Evolutionary conservation across 2,329 filamentous ascomycete species (phyloP), one percentile per base, ranked within the genome.

Genomic region (Macrophomina pseudophaseolina): DNA sequence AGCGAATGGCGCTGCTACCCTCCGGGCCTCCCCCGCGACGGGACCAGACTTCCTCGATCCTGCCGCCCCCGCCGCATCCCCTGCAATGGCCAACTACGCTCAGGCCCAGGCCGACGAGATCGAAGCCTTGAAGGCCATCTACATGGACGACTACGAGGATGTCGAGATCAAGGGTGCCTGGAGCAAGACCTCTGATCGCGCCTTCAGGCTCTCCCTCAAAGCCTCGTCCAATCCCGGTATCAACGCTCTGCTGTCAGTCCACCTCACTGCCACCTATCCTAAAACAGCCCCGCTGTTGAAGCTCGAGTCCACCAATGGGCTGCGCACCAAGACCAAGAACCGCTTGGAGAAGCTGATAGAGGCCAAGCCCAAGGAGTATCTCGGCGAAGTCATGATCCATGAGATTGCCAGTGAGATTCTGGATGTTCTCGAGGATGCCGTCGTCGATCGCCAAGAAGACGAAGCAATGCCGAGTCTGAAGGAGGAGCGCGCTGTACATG

Each of bases 91-190:
- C 67, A 83, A 93, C 74, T 97, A 97, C 80, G 87, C 89, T 70
- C 91, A 96, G 80, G 88, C 91, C 40, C 95, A 98, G 80, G 85
- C 91, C 73, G 91, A 97, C 75, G 95, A 98, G 81, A 85, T 97
- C 66, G 87, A 95, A 75, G 94, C 89, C 52, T 84, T 98, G 67
- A 86, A 91, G 73, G 91, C 94, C 49, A 96, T 98, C 59, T 98
- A 95, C 75, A 90, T 90, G 71, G 92, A 97, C 68, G 94, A 97
- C 75, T 97, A 93, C 74, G 85, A 90, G 72, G 88, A 90, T 75
- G 87, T 93, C 72, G 87, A 90, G 73, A 86, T 87, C 60, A 86
- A 86, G 67, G 85, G 87, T 71, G 94, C 93, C 48, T 98, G 94
- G 94, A 93, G 96, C 84, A 93, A 92, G 87, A 88, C 90, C 4